Conservation (phyloP, 805 yeast species). For the Metschnikowia similis region DNA sequence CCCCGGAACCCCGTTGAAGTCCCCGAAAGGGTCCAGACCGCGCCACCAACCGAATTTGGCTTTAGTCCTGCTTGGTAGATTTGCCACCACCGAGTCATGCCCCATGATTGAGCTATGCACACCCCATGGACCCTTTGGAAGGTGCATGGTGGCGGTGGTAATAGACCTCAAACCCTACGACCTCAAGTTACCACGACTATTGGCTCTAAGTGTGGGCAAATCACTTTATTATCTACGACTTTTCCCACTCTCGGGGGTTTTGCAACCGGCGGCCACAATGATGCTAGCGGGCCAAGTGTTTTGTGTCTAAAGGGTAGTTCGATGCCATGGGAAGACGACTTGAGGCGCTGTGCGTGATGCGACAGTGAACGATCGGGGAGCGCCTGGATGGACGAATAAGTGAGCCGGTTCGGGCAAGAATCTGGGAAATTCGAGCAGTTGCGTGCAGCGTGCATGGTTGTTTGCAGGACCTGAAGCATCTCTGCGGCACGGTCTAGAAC, state of each 20-base stretch:
- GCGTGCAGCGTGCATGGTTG: neutral
- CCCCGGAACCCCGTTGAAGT: neutral
- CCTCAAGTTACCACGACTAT: no score
- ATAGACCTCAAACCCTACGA: no score
- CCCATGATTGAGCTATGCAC: neutral
- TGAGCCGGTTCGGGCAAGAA: conserved; percentile 2
- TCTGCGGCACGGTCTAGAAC: conserved; percentile 4
- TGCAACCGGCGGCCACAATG: no score
- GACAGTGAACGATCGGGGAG: neutral
- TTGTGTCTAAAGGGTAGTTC: neutral
- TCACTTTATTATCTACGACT: no score
- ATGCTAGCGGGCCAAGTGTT: neutral
- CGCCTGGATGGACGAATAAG: neutral
- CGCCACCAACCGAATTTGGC: neutral
- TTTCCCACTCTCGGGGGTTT: neutral
- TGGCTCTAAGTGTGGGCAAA: no score
- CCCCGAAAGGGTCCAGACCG: conserved; percentile 1
- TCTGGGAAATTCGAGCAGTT: neutral
- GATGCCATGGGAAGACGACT: neutral
- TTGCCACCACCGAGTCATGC: neutral
- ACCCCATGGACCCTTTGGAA: no score
- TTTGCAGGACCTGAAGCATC: neutral
- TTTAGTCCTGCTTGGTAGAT: neutral
- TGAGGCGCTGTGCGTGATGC: neutral
- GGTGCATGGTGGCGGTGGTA: neutral